Conservation (phyloP, 2,329 filamentous ascomycete genomes). For the Berkeleyomyces rouxiae region DNA sequence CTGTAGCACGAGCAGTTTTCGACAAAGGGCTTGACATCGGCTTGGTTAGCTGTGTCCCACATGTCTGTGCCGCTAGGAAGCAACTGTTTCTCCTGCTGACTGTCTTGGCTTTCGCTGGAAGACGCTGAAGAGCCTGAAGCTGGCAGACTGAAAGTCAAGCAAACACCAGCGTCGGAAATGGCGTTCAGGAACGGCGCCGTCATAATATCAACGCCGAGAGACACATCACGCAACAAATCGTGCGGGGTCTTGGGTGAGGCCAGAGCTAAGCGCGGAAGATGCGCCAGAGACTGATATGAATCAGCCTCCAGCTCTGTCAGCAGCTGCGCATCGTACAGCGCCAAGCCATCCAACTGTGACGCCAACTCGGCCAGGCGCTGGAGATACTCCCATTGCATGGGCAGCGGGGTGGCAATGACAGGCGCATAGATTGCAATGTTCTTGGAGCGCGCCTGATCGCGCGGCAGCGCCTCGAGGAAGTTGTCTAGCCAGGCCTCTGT, state of each 20-base stretch:
- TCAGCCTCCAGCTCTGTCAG: conserved; percentile 40
- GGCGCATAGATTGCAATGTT: conserved; percentile 40
- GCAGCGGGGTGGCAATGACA: conserved; percentile 57
- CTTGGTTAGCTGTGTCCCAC: conserved; percentile 47
- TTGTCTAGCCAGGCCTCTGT: conserved; percentile 69
- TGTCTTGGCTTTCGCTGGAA: neutral
- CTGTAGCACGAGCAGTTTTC: conserved; percentile 61
- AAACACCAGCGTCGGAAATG: conserved; percentile 71
- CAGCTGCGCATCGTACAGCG: conserved; percentile 59
- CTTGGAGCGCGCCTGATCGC: conserved; percentile 18
- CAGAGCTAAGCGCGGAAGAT: conserved; percentile 59
- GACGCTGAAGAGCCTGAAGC: conserved; percentile 16
- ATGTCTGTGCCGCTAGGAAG: conserved; percentile 59
- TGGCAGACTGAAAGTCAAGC: conserved; percentile 64
- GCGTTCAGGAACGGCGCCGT: conserved; percentile 57
- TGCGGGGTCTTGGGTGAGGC: conserved; percentile 55
- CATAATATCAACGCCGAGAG: conserved; percentile 64
- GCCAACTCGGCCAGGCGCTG: conserved; percentile 49
- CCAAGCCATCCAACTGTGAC: conserved; percentile 47
- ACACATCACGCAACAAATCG: conserved; percentile 57
- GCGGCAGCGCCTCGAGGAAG: conserved; percentile 32
- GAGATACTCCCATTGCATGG: conserved; percentile 67
- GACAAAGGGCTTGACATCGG: conserved; percentile 44
- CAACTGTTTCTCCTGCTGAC: neutral
- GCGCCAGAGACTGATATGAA: conserved; percentile 30